Evolutionary conservation across 225 moss, liverwort and hornwort species (phyloP), one percentile per base, ranked within the genome.

Genomic region (Marchantia paleacea): DNA sequence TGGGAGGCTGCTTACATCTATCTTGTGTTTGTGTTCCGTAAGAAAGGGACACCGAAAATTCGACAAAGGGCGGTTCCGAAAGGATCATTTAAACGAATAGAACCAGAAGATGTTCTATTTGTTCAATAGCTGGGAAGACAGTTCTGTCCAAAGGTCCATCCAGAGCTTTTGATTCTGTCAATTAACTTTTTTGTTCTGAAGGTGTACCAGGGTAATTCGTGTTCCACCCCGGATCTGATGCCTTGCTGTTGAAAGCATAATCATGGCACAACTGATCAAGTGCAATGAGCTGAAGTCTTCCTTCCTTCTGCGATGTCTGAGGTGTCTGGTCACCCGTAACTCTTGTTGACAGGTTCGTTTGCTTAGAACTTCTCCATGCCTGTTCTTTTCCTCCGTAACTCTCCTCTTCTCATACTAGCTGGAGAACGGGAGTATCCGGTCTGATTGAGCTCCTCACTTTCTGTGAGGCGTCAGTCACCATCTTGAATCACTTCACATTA

Each of bases 1-100:
- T 95, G 95, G 99, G 99, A 95, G 31, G 95, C 94, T 58, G 99
- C 95, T 4, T 94, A 95, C 80, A 88, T 99, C 65, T 95, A 95
- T 79, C 85, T 94, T 72, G 94, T 88, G 26, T 99, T 99, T 69
- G 92, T 92, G 39, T 95, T 99, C 83, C 87, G 85, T 31, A 99
- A 97, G 89, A 91, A 89, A 80, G 96, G 96, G 65, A 85, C 89
- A 30, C 88, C 92, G 69, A 88, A 85, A 79, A 72, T 80, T 28
- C 88, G 87, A 70, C 88, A 89, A 78, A 90, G 78, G 60, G 55
- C 51, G 14, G 63, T 80, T 58, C 55, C 91, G 48, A 88, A 85
- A 75, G 91, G 90, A 82, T 89, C 86, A 10, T 93, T 88, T 78
- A 86, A 86, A 73, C 51, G 81, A 55, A 90, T 97, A 82, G 82